Base-by-base conservation (phyloP, 225 moss, liverwort and hornwort genomes). In the Antitrichia curtipendula region DNA sequence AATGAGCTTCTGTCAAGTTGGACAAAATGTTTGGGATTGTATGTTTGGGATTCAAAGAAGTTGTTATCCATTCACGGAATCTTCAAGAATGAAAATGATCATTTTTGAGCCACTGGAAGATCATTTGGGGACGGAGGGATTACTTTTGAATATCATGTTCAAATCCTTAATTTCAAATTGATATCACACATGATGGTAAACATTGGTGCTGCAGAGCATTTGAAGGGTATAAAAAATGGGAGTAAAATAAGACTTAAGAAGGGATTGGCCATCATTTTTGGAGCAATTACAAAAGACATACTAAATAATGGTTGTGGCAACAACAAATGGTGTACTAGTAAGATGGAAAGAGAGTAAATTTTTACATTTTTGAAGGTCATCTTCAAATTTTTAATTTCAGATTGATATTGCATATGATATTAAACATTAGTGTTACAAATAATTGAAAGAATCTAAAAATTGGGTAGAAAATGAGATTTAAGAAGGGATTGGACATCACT, bases 311-410 rank as follows among this genome's bases (percentile, higher is more conserved):
- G 11, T 4, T 47, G 2, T 29, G 1, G 19, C 32, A 49, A 49
- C 0, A 0, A 32, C 12, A 49, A 1, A 4, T 0, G 7, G 1
- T 2, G 7, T 47, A 11, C 17, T 28, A 28, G 3, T 32, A 49
- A 3, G 0, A 34, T 34, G 21, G 13, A 52, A 52, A 75, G 13
- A 75, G 2, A 0, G 0, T 13, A 1, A 50, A 34, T 0, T 8
- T 66, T 10, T 11, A 66, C 6, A 10, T 5, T 66, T n/a, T n/a
- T 20, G 36, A 65, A 62, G 10, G 9, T 65, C 20, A 65, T 20
- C 10, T 65, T 65, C 5, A 19, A 64, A 18, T 64, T 5, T 5
- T 9, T 9, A 64, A 34, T 18, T 65, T 36, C 20, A 49, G n/a
- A 36, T 65, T 65, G 8, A 65, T 65, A 65, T 36, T 1, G 4